Base-by-base conservation (phyloP, 106 monocot species). In the Platanthera guangdongensis region DNA sequence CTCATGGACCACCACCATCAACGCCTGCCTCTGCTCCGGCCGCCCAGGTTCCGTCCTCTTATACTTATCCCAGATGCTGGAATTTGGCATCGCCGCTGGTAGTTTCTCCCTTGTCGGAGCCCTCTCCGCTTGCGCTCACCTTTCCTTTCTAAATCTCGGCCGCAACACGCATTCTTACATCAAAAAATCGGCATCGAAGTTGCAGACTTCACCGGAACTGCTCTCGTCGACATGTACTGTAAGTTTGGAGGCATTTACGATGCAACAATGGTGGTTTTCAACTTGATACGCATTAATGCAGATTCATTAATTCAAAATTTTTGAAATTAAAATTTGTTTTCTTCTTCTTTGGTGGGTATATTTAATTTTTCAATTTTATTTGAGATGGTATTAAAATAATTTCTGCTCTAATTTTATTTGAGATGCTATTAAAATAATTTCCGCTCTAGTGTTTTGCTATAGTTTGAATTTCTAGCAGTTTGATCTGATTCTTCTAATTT, bases 51-150 rank as follows among this genome's bases (percentile, higher is more conserved):
- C 22, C 46, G 77, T 83, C 9, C 21, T 78, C n/a, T 48, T 50
- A 19, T 9, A 79, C 49, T 86, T 86, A 68, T 39, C 7, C 8
- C 59, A 50, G 32, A 86, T 83, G 86, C 28, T 77, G 14, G 46
- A 77, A 1, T 59, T 73, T 9, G 80, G 80, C 32, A 15, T 74
- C 30, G 19, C 15, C 3, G 73, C 77, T 14, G 83, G 72, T 53
- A 12, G 54, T 8, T 82, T 82, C 70, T 15, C 85, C 48, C 65
- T 82, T 32, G 85, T 82, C 50, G 51, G 53, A 11, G 19, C 76
- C 53, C 85, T 85, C 62, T 57, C 76, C 14, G 79, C 71, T 32
- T 85, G 82, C 52, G 53, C 79, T 13, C 49, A 72, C 12, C 19
- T 50, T 12, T 69, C 75, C 13, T 22, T 22, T 3, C 69, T 85